Conservation (phyloP, 495 filamentous ascomycete species). For the Aspergillus ellipticus region DNA sequence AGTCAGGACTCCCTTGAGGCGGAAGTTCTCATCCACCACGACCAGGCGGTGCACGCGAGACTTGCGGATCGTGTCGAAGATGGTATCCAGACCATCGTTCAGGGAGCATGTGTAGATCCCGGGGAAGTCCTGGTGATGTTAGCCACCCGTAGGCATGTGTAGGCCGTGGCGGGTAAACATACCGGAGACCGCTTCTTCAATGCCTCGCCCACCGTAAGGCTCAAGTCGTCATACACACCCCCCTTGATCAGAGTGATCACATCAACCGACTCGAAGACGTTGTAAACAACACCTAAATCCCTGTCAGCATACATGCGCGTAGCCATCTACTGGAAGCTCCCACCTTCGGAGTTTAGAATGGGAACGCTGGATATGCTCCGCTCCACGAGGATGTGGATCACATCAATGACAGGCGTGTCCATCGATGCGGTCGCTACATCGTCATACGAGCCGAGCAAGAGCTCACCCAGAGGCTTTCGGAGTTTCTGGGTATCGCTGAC, state of each 20-base stretch:
- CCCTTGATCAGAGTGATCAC: constrained; percentile 95
- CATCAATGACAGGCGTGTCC: constrained; percentile 91
- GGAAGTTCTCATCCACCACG: constrained; percentile 83
- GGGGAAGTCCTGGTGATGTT: constrained; percentile 67
- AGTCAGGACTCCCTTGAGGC: constrained; percentile 84
- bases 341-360: constrained; percentile 79
- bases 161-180: constrained; percentile 15
- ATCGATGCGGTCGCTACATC: constrained; percentile 79
- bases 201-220: constrained; percentile 83
- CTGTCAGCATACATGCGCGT: background rate
- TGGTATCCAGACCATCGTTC: constrained; percentile 87
- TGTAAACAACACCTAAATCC: constrained; percentile 68
- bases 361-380: constrained; percentile 92
- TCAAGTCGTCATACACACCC: constrained; percentile 85
- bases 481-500: constrained; percentile 86
- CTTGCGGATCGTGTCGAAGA: constrained; percentile 95
- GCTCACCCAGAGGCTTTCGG: constrained; percentile 78
- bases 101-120: constrained; percentile 95
- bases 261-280: constrained; percentile 97
- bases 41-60: constrained; percentile 90
- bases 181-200: constrained; percentile 80
- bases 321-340: background rate
- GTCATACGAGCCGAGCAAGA: constrained; percentile 82
- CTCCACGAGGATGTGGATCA: constrained; percentile 91
- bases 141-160: background rate